Base-by-base conservation (phyloP, 495 filamentous ascomycete genomes). In the Terfezia claveryi region DNA sequence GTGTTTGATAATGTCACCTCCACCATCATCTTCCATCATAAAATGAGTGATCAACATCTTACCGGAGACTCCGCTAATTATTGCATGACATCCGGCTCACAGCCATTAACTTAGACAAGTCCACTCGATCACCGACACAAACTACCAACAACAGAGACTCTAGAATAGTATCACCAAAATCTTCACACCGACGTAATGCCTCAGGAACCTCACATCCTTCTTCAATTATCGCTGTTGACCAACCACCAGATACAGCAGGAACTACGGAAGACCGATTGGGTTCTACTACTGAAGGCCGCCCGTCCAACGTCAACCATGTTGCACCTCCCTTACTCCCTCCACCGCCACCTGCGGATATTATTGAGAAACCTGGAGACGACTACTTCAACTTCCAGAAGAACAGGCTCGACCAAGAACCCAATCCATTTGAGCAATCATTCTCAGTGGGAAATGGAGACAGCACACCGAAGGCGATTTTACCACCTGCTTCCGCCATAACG, bases 401-500 rank as follows among this genome's bases (percentile, higher is more conserved):
- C 38, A 55, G 63, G 32, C 56, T 66, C 32, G 63, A 65, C 38
- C 63, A 66, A 55, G 91, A 98, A 66, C 88, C 87, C 54, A 98
- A 98, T 65, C 88, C 89, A 8, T 98, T 98, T 65, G 91, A 98
- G 67, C 80, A 87, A 62, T 94, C 88, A 0, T 98, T 98, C 66
- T 75, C 77, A 53, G 78, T 76, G 54, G 74, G 80, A 49, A 74
- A 66, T 36, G 71, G 69, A 46, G 69, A 82, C 64, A 91, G 86
- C 23, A 87, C 92, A 11, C 87, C 85, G 46, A 86, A 87, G 66
- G 86, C 83, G 16, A 80, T 93, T 59, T 76, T 98, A 58, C 91
- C 91, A 23, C 82, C 88, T 23, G 87, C 96, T 59, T 86, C 91
- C 17, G 77, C 85, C 37, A 76, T 98, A 60, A 89, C 92, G 11